phyloP scores from a whole-genome alignment of 1,284 basidiomycete genomes.

The Trichosporon sp. region DNA sequence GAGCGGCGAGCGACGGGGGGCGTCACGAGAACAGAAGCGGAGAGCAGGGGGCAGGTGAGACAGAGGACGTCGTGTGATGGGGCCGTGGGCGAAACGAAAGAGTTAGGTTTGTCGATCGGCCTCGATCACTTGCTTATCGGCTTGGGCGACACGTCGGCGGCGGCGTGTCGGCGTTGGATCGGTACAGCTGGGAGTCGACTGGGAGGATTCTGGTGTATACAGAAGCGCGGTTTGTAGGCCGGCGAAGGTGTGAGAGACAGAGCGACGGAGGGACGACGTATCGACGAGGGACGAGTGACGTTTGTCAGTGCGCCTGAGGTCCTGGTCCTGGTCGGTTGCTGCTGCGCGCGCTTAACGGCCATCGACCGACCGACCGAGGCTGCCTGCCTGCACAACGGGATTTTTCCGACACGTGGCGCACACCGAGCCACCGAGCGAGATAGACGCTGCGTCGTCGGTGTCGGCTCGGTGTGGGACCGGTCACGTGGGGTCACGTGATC shows the following conservation, averaged over 20 bases:
- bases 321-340: no score
- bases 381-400: not conserved
- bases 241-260: not conserved
- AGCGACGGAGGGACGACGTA: not conserved
- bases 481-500: not conserved
- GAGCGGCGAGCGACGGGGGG: not conserved
- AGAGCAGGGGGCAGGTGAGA: not conserved
- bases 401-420: not conserved
- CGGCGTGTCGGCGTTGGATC: not conserved
- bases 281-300: not conserved
- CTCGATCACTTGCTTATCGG: not conserved
- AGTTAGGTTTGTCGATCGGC: not conserved
- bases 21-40: not conserved
- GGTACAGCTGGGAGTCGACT: no score
- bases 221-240: no score
- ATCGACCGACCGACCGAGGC: not conserved
- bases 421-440: not conserved
- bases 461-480: not conserved
- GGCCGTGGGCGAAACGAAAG: not conserved
- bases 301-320: not conserved
- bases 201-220: no score
- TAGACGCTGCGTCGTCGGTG: no score
- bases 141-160: not conserved
- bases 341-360: not conserved
- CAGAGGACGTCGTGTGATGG: not conserved